phyloP scores from a whole-genome alignment of 139 green algal species.

The Choricystis sp. region DNA sequence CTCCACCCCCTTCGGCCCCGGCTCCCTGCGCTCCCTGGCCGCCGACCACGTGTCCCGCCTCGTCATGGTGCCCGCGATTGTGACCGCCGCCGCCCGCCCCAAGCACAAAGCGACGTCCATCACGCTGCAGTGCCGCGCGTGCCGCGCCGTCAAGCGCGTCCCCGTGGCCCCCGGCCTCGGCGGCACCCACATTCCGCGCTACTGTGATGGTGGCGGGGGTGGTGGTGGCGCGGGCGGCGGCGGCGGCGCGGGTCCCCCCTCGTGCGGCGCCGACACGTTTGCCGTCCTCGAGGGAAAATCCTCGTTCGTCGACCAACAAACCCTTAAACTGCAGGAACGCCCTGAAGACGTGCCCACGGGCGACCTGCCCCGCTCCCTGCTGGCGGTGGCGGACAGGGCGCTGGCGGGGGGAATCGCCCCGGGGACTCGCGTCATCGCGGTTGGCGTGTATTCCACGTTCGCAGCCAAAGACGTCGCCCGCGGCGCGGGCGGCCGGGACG shows the following conservation, averaged over 20 bases:
- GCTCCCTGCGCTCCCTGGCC: conserved; percentile 12
- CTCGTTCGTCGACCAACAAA: conserved; percentile 91
- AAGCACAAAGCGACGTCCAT: conserved; percentile 90
- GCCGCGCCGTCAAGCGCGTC: conserved; percentile 40
- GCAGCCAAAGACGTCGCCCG: conserved; percentile 23
- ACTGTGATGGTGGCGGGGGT: conserved; percentile 27
- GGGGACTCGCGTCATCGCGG: conserved; percentile 74
- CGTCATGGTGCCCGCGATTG: conserved; percentile 90
- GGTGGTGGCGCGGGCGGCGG: conserved; percentile 6
- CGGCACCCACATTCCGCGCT: conserved; percentile 54
- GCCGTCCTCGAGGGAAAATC: conserved; percentile 56
- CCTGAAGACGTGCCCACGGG: conserved; percentile 91
- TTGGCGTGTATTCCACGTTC: conserved; percentile 88
- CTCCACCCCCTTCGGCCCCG: background rate
- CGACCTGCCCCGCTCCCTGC: conserved; percentile 76
- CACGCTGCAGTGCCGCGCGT: conserved; percentile 75
- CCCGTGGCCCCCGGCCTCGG: conserved; percentile 68
- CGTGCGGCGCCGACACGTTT: conserved; percentile 69
- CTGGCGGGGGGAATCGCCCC: conserved; percentile 64
- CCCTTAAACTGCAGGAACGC: conserved; percentile 87
- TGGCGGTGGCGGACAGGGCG: conserved; percentile 66
- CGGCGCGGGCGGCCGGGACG: conserved; percentile 6
- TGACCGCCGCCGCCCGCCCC: conserved; percentile 72
- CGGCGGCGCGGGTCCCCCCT: conserved; percentile 13
- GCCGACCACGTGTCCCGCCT: conserved; percentile 73